Base-by-base conservation (phyloP, 2,329 filamentous ascomycete species). In the Phialophora macrospora region DNA sequence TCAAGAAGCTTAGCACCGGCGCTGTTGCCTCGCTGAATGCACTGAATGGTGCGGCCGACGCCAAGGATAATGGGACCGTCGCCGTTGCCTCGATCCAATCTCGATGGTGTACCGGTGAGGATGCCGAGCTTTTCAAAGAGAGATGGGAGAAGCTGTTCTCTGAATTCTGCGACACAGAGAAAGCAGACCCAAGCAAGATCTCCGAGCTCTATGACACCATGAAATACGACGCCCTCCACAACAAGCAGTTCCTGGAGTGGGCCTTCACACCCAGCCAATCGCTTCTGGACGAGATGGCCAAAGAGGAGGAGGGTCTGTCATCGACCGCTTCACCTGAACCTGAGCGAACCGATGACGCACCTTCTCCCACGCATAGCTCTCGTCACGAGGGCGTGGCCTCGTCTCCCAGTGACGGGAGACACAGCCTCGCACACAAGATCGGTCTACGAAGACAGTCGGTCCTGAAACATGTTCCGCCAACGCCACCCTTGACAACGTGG, bases 151-250 rank as follows among this genome's bases (percentile, higher is more conserved):
- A 99, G 80, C 85, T 99, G 1, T 99, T 99, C 79, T 87, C 89
- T 55, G 95, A 99, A 75, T 99, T 99, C 74, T 95, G 91, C 71
- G 96, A 99, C 76, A 90, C 91, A 1, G 95, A 99, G 74, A 99
- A 99, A 81, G 93, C 98, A 20, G 95, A 99, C 77, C 96, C 96
- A 20, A 97, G 93, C 83, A 99, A 99, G 81, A 94, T 99, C 68
- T 97, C 93, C 4, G 95, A 99, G 80, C 85, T 99, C 2, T 99
- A 99, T 77, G 95, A 99, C 77, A 98, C 94, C 22, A 98, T 99
- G 95, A 99, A 99, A 78, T 99, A 98, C 70, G 95, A 99, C 77
- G 95, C 95, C 0, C 83, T 99, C 14, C 96, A 99, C 79, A 99
- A 99, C 75, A 88, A 95, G 2, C 92, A 93, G 68, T 99, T 99